These are phyloP conservation scores for Nicotiana attenuata DNA, from an alignment of 257 asterid species.

Conservation along the genomic window DNA sequence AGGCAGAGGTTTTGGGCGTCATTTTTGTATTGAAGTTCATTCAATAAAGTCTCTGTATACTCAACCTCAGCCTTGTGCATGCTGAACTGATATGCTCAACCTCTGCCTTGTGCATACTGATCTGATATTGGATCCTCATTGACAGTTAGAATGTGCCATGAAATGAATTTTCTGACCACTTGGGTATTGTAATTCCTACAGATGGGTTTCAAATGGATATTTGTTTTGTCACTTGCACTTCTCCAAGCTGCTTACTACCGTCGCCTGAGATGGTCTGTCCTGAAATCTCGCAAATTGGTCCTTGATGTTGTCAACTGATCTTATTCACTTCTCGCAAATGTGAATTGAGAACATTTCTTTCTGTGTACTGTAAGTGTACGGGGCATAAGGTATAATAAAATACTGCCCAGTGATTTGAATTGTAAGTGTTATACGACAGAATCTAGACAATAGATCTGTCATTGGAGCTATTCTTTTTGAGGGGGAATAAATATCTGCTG, in stretches of 20 bases:
- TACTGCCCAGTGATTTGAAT: background rate
- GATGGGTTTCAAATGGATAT: slow-evolving; percentile 77
- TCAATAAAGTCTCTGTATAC: background rate
- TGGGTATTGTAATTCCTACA: slow-evolving; percentile 17
- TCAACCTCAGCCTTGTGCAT: background rate
- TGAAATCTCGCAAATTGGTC: slow-evolving; percentile 62
- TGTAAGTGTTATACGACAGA: background rate
- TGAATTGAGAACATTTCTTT: background rate
- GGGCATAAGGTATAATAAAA: background rate
- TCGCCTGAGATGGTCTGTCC: slow-evolving; percentile 59
- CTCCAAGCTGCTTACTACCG: slow-evolving; percentile 62
- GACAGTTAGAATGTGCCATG: background rate
- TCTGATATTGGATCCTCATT: slow-evolving; percentile 4
- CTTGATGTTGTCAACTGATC: slow-evolving; percentile 63
- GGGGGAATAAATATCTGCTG: slow-evolving; percentile 7
- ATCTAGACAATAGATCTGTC: background rate
- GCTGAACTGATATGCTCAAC: background rate
- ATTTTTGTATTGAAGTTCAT: too few relatives aligned
- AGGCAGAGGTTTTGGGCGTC: too few relatives aligned
- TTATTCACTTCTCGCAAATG: background rate
- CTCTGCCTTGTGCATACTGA: background rate
- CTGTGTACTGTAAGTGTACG: background rate
- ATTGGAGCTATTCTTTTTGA: background rate
- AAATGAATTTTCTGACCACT: slow-evolving; percentile 8
- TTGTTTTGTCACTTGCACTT: slow-evolving; percentile 60